A percentile compares a stretch with the other conserved stretches of the same genome.
Evolutionary conservation across 2,329 filamentous ascomycete species (phyloP).

Genomic region (Pseudocercospora fuligena): DNA sequence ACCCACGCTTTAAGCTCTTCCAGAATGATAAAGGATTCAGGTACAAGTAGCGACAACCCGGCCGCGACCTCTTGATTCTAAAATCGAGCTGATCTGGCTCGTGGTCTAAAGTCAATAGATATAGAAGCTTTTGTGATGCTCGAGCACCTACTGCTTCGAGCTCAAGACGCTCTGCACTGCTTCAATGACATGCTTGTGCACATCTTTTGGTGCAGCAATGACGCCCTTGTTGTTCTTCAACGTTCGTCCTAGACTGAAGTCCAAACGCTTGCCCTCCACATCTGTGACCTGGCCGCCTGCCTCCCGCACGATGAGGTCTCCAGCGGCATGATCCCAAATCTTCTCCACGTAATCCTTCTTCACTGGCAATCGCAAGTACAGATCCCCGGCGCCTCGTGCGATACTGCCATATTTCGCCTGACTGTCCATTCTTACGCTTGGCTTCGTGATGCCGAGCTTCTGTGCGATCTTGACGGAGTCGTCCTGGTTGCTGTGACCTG

Average conservation of each 20-base stretch:
- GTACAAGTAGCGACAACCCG: neutral
- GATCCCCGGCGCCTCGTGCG: slow-evolving; percentile 88
- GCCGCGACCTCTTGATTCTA: neutral
- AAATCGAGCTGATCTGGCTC: neutral
- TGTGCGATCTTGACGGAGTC: slow-evolving; percentile 85
- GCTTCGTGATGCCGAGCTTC: slow-evolving; percentile 82
- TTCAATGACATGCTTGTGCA: slow-evolving; percentile 76
- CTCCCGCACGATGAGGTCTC: slow-evolving; percentile 91
- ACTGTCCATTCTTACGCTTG: slow-evolving; percentile 95
- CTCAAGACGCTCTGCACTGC: slow-evolving; percentile 81
- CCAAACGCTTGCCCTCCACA: slow-evolving; percentile 78
- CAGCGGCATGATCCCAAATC: slow-evolving; percentile 99
- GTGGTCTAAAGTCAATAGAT: neutral
- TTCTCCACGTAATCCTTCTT: slow-evolving; percentile 93
- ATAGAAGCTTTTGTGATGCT: neutral
- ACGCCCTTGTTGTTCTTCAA: slow-evolving; percentile 91
- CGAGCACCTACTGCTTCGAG: slow-evolving; percentile 43
- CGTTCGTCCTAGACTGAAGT: slow-evolving; percentile 86
- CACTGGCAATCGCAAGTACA: slow-evolving; percentile 88
- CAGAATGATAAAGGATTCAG: slow-evolving; percentile 19
- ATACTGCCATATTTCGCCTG: slow-evolving; percentile 98
- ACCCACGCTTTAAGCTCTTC: slow-evolving; percentile 45
- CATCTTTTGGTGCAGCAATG: slow-evolving; percentile 78
- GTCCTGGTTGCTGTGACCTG: slow-evolving; percentile 85
- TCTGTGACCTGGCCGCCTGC: slow-evolving; percentile 92